Conservation (phyloP, 2,329 filamentous ascomycete genomes). For the Exophiala lecanii-corni region DNA sequence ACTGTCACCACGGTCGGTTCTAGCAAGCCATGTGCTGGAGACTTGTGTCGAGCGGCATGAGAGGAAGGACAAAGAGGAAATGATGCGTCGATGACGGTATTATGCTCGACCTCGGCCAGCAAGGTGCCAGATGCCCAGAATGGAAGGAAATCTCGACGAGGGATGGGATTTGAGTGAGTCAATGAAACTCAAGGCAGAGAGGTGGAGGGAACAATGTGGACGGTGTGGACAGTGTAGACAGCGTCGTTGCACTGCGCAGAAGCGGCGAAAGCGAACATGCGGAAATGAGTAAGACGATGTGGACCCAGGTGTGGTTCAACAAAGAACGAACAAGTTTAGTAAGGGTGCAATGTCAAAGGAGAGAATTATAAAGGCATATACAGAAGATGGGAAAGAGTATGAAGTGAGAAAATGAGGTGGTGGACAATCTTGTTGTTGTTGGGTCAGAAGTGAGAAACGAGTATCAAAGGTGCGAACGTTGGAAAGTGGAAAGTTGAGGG, state of each 20-base stretch:
- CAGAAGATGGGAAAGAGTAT: background rate
- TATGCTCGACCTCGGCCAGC: background rate
- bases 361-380: constrained; percentile 3
- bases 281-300: background rate
- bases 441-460: no score
- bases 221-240: background rate
- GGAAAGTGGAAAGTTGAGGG: no score
- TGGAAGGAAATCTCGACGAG: no score
- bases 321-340: background rate
- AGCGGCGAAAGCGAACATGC: background rate
- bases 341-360: background rate
- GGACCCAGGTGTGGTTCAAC: background rate
- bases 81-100: no score
- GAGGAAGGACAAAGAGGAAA: background rate
- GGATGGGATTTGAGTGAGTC: no score
- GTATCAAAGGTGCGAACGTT: no score
- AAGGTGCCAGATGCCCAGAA: no score
- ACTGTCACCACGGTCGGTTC: background rate
- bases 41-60: background rate
- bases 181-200: no score
- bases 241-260: no score
- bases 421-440: no score
- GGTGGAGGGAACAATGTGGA: constrained; percentile 1
- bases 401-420: background rate
- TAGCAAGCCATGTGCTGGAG: background rate